Evolutionary conservation across 164 flowering plant genomes (phyloP).

Genomic region (Vitis amurensis): DNA sequence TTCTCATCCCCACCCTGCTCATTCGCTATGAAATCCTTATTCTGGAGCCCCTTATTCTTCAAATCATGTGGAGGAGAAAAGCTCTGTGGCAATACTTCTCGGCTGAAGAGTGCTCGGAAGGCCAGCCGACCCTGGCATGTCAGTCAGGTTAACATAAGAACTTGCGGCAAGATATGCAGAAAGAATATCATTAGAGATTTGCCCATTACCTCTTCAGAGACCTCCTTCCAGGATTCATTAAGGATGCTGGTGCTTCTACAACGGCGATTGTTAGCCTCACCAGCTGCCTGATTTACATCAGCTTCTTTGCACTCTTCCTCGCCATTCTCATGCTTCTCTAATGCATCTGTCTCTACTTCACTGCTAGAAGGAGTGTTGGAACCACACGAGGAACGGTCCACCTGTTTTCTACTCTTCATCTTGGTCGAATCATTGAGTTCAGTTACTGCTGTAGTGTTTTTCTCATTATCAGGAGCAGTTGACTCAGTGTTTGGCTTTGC

Average conservation of each 20-base stretch:
- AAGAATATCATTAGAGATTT: not conserved
- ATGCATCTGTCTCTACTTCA: conserved; percentile 71
- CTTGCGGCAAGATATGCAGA: conserved; percentile 7
- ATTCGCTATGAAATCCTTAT: conserved; percentile 18
- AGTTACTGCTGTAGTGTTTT: conserved; percentile 19
- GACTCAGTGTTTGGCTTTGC: conserved; percentile 24
- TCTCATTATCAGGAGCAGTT: conserved; percentile 31
- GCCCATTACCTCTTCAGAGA: conserved; percentile 78
- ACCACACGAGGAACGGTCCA: conserved; percentile 91
- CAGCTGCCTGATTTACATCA: conserved; percentile 34
- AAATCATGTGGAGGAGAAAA: conserved; percentile 63
- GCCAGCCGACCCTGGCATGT: conserved; percentile 84
- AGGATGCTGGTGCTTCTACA: conserved; percentile 40
- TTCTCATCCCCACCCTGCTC: conserved; percentile 24
- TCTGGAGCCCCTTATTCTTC: conserved; percentile 26
- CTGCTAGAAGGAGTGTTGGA: conserved; percentile 91
- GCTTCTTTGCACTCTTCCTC: conserved; percentile 51
- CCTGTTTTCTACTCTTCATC: conserved; percentile 51
- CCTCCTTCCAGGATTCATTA: conserved; percentile 88
- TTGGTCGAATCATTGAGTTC: conserved; percentile 45
- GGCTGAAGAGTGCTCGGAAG: conserved; percentile 78
- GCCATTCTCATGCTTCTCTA: conserved; percentile 53
- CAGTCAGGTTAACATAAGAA: conserved; percentile 5
- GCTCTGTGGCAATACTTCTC: conserved; percentile 85
- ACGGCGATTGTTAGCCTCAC: conserved; percentile 56